Base-by-base conservation (phyloP, 768 basidiomycete genomes). In the Leccinum truebloodii region DNA sequence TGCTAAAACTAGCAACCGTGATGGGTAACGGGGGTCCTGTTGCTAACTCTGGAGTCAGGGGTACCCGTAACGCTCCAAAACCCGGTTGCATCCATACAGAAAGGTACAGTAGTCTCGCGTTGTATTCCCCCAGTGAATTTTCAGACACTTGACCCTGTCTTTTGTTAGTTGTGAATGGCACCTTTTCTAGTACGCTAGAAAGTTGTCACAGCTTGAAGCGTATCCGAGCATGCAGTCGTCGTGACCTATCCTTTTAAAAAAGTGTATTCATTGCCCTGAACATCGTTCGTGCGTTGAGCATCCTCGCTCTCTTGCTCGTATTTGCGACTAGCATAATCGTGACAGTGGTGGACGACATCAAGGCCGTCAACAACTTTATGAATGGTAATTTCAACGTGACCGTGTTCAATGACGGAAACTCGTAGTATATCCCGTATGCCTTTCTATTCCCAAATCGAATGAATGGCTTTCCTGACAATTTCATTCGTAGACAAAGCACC, bases 381-480 rank as follows among this genome's bases (percentile, higher is more conserved):
- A 72, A 76, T 14, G 79, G 72, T 4, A 57, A 71, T 65, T 80
- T 71, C 72, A 76, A 69, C 46, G 60, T 57, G 52, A 78, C 64
- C 59, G 80, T 76, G 67, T 78, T 73, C 70, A 14, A 74, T 63
- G 28, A 72, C 79, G 68, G 74, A 70, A 82, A 92, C 62, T 89
- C 88, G 66, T 89, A 93, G 63, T 95, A 95, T 73, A 87, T 94
- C 68, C 86, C 88, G 86, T 92, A 71, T 61, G 85, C n/a, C 8
- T 30, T n/a, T 12, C 4, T 0, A 52, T 14, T 50, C 14, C 10
- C 60, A 18, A 55, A 24, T 24, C 34, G 48, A 14, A 48, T 41
- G 48, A 18, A 18, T 5, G 41, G 10, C 7, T 26, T 35, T 54
- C 54, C 50, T 65, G 50, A 54, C 35, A 46, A 37, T 0, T 10